Conservation (phyloP, 495 filamentous ascomycete species). For the Peziza echinospora region DNA sequence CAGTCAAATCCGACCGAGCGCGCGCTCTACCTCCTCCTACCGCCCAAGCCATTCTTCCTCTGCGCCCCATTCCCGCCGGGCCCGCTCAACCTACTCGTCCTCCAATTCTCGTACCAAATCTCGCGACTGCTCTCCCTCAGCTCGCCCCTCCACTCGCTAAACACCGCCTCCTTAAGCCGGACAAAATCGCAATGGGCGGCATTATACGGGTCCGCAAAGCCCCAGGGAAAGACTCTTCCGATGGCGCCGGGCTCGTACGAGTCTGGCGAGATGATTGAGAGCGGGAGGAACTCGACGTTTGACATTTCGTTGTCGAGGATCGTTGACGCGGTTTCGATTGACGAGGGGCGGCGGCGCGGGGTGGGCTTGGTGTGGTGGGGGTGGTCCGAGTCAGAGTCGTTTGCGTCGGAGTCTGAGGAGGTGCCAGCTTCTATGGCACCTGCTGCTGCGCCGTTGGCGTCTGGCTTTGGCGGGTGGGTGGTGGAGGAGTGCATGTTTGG, state of each 20-base stretch:
- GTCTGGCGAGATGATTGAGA: slow-evolving; percentile 88
- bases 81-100: slow-evolving; percentile 42
- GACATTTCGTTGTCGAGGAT: slow-evolving; percentile 7
- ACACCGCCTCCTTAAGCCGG: slow-evolving; percentile 75
- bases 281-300: slow-evolving; percentile 43
- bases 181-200: slow-evolving; percentile 83
- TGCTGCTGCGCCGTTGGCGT: not conserved
- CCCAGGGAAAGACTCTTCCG: slow-evolving; percentile 85
- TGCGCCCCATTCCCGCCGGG: not conserved
- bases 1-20: too few species aligned
- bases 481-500: not conserved
- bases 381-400: slow-evolving; percentile 15
- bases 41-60: not conserved
- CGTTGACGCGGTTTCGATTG: not conserved
- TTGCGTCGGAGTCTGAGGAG: slow-evolving; percentile 16
- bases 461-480: not conserved
- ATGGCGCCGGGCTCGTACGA: slow-evolving; percentile 56
- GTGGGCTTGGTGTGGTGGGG: slow-evolving; percentile 18
- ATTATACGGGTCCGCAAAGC: slow-evolving; percentile 82
- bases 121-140: slow-evolving; percentile 80
- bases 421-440: slow-evolving; percentile 14
- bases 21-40: not conserved
- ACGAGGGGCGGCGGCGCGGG: slow-evolving; percentile 7
- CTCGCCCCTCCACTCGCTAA: slow-evolving; percentile 79
- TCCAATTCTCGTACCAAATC: slow-evolving; percentile 92